Evolutionary conservation across 495 filamentous ascomycete genomes (phyloP), one percentile per base, ranked within the genome.

Genomic region (Penicillium fimorum): DNA sequence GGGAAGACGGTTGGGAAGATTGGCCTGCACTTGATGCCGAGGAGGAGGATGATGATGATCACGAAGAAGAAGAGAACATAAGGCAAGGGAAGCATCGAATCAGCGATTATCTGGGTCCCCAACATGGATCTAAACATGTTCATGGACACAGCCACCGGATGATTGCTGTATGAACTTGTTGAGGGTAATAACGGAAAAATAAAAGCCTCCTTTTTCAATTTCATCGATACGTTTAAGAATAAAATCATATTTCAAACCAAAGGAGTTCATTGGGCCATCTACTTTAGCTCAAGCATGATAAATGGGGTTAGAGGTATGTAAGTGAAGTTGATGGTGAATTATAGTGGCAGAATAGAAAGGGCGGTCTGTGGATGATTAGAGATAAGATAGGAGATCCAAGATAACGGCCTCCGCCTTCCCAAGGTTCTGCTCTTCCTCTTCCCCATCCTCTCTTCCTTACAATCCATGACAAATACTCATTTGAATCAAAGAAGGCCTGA

Each of bases 1-100:
- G 79, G 67, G 75, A 82, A 45, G 81, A 84, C 66, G 81, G 81
- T 2, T 84, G 80, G 67, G 78, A 81, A 58, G 80, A 82, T 18
- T 84, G 81, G 81, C 66, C 76, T 13, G 61, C 54, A 9, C 51
- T 73, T 53, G 73, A 72, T 25, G 66, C 65, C 13, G 70, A 70
- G 38, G 67, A 71, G 22, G 74, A 73, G n/a, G 73, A 75, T 8
- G 72, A 71, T 30, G 67, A 69, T 30, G 70, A 69, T 20, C 25
- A n/a, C n/a, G n/a, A 22, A 22, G 53, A 47, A 18, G 45, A 58
- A 17, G 15, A 32, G 17, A 4, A n/a, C n/a, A n/a, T 18, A 10
- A 20, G 25, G 20, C 41, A 59, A 25, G 57, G 58, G 5, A 70
- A 68, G 40, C 71, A 69, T 54, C 55, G 61, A 3, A 62, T 68